These are phyloP conservation scores for Anisogramma anomala DNA, from an alignment of 2,329 filamentous ascomycete species.

Conservation along the genomic window DNA sequence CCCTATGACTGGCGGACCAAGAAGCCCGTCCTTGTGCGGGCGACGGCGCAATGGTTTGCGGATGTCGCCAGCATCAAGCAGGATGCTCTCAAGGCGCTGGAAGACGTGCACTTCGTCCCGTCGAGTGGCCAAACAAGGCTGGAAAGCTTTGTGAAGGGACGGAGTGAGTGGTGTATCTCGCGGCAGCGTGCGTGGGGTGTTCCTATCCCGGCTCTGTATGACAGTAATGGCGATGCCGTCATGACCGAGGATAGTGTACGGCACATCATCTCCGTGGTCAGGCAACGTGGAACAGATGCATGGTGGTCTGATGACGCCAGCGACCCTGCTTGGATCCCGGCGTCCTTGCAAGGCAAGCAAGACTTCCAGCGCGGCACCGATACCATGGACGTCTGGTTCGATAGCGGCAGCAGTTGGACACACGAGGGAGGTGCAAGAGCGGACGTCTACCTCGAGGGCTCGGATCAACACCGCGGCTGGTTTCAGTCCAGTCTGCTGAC, in stretches of 20 bases:
- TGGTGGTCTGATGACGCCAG: slow-evolving; percentile 83
- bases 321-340: slow-evolving; percentile 66
- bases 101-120: slow-evolving; percentile 67
- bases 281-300: slow-evolving; percentile 69
- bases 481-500: slow-evolving; percentile 95
- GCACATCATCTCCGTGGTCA: slow-evolving; percentile 72
- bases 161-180: slow-evolving; percentile 97
- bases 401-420: slow-evolving; percentile 91
- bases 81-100: slow-evolving; percentile 56
- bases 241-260: slow-evolving; percentile 68
- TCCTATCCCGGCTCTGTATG: slow-evolving; percentile 83
- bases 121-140: slow-evolving; percentile 61
- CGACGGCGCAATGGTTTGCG: slow-evolving; percentile 96
- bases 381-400: slow-evolving; percentile 99
- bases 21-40: slow-evolving; percentile 76
- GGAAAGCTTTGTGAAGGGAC: slow-evolving; percentile 72
- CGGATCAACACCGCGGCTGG: slow-evolving; percentile 95
- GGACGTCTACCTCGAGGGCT: slow-evolving; percentile 87
- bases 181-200: slow-evolving; percentile 93
- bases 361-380: slow-evolving; percentile 68
- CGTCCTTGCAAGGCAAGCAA: slow-evolving; percentile 42
- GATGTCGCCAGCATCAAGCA: slow-evolving; percentile 76
- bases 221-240: slow-evolving; percentile 59
- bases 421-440: slow-evolving; percentile 43
- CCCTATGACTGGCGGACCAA: slow-evolving; percentile 98